Conservation (phyloP, 2,329 filamentous ascomycete genomes). For the Aureobasidium sp. region DNA sequence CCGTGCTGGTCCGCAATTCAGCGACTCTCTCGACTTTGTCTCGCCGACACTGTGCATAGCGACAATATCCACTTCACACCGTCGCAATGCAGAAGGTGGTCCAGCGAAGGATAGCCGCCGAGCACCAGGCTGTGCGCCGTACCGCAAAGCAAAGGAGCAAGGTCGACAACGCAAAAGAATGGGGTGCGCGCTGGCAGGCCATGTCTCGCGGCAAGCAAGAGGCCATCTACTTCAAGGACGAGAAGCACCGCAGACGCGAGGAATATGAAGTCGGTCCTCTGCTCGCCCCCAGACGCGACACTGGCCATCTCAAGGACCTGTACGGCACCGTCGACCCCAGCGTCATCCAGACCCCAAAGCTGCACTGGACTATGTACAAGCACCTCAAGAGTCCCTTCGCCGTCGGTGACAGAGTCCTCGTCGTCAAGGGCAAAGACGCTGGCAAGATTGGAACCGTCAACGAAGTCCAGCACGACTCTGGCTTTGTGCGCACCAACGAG, state of each 20-base stretch:
- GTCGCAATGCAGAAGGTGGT: conserved; percentile 62
- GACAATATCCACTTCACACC: not conserved
- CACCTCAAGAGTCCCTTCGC: conserved; percentile 24
- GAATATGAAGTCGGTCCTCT: conserved; percentile 74
- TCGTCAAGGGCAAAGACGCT: conserved; percentile 70
- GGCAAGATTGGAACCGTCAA: conserved; percentile 74
- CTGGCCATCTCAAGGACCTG: conserved; percentile 50
- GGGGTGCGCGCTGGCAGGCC: conserved; percentile 25
- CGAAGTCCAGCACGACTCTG: conserved; percentile 39
- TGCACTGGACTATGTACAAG: conserved; percentile 33
- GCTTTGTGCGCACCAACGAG: conserved; percentile 31
- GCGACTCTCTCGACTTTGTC: not conserved
- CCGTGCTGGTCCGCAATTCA: not conserved
- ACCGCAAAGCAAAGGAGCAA: conserved; percentile 16
- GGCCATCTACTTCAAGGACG: conserved; percentile 33
- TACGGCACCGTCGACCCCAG: conserved; percentile 49
- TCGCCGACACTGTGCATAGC: not conserved
- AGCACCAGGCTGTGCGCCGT: conserved; percentile 52
- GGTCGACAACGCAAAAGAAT: conserved; percentile 24
- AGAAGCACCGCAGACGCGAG: conserved; percentile 55
- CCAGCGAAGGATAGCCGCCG: conserved; percentile 58
- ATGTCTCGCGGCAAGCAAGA: conserved; percentile 13
- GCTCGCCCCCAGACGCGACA: conserved; percentile 63
- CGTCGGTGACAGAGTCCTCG: conserved; percentile 70
- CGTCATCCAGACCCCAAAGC: conserved; percentile 29